Conservation (phyloP, 768 basidiomycete species). For the Leccinum aurantiacum region DNA sequence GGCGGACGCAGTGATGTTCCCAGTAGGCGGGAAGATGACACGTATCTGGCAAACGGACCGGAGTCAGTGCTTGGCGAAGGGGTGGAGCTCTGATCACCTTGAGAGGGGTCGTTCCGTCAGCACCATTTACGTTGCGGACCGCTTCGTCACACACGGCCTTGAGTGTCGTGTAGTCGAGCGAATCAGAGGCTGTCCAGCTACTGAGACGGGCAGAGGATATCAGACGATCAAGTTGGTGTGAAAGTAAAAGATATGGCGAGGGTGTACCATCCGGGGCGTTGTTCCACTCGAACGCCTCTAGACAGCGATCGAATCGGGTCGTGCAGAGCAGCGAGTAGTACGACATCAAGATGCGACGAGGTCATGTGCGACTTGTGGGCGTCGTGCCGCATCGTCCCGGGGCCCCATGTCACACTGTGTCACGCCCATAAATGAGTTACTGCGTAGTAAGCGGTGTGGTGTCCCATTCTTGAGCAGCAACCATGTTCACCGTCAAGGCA, state of each 20-base stretch:
- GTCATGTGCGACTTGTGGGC: background rate
- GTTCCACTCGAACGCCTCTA: constrained; percentile 56
- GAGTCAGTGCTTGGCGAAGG: background rate
- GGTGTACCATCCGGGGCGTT: constrained; percentile 47
- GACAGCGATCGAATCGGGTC: constrained; percentile 55
- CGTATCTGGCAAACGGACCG: constrained; percentile 45
- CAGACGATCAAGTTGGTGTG: constrained; percentile 62
- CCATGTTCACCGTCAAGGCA: constrained; percentile 80
- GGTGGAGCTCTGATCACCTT: constrained; percentile 19
- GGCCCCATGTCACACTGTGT: constrained; percentile 19
- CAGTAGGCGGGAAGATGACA: constrained; percentile 44
- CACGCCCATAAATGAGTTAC: constrained; percentile 23
- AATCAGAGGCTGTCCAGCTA: constrained; percentile 43
- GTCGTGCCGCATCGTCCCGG: background rate
- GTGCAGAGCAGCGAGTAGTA: constrained; percentile 49
- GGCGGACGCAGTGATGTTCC: constrained; percentile 37
- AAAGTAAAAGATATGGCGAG: constrained; percentile 61
- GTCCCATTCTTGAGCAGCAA: constrained; percentile 22
- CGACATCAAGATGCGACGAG: background rate
- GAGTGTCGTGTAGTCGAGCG: constrained; percentile 41
- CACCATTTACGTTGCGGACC: constrained; percentile 32
- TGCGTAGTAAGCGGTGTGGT: background rate
- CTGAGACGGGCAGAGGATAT: constrained; percentile 48
- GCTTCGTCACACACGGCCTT: constrained; percentile 46
- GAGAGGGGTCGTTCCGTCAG: constrained; percentile 13